phyloP scores from a whole-genome alignment of 306 rosid genomes.

The Lathyrus aphaca region DNA sequence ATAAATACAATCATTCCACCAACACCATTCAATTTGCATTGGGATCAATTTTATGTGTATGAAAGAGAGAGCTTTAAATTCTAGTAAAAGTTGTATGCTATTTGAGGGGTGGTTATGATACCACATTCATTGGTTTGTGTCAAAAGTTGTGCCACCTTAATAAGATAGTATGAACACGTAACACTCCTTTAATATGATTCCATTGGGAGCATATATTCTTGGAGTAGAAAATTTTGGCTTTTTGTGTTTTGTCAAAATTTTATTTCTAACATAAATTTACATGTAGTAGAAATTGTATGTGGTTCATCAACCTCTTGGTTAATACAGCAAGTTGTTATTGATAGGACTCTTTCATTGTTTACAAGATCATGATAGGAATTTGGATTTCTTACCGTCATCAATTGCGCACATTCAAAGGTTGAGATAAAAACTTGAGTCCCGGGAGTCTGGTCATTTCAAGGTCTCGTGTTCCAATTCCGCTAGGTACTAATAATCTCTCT shows the following conservation, averaged over 20 bases:
- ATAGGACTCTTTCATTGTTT: no score
- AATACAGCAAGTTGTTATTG: neutral
- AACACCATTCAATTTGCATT: constrained; percentile 3
- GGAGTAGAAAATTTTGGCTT: neutral
- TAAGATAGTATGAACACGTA: constrained; percentile 6
- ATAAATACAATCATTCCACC: neutral
- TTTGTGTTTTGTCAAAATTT: constrained; percentile 15
- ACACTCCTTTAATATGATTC: constrained; percentile 18
- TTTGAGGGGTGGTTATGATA: constrained; percentile 23
- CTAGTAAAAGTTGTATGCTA: constrained; percentile 1
- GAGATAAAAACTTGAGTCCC: no score
- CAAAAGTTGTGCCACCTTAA: constrained; percentile 32
- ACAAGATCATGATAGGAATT: no score
- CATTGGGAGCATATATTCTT: constrained; percentile 39
- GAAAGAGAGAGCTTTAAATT: constrained; percentile 9
- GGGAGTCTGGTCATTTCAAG: no score
- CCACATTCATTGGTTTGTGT: constrained; percentile 37
- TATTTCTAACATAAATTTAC: constrained; percentile 26
- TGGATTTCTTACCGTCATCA: no score
- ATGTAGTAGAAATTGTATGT: constrained; percentile 24
- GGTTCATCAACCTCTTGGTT: neutral
- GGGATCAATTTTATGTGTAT: constrained; percentile 8
- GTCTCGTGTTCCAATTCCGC: no score
- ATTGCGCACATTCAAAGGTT: no score
- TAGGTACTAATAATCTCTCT: no score